Percentiles rank a stretch among this genome's conserved stretches.
phyloP scores from a whole-genome alignment of 192 early-diverging fungal species.

The Funneliformis geosporum region DNA sequence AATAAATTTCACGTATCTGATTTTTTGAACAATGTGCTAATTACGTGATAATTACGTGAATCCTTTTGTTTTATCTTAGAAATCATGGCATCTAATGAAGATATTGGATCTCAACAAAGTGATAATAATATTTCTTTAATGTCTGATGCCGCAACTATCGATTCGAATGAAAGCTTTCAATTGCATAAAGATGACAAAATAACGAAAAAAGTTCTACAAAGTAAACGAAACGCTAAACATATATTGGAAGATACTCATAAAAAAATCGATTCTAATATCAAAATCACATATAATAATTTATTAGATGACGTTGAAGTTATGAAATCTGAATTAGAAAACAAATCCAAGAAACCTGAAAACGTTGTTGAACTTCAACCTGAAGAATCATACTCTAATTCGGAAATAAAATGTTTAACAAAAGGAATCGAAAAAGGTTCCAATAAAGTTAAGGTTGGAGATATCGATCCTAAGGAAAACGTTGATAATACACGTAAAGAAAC shows the following conservation, averaged over 20 bases:
- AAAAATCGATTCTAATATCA: background rate
- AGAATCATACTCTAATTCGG: no score
- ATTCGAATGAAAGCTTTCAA: background rate
- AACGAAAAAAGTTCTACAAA: background rate
- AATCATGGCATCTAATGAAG: background rate
- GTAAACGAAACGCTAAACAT: background rate
- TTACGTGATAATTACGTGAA: background rate
- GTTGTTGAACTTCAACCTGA: no score
- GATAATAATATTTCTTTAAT: background rate
- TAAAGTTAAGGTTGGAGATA: no score
- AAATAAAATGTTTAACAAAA: background rate
- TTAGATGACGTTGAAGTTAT: background rate
- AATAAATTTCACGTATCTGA: no score
- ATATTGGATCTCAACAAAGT: background rate
- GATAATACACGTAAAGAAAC: background rate
- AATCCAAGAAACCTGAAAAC: background rate
- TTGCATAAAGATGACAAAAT: no score
- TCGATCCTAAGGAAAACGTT: no score
- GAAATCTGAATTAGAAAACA: background rate
- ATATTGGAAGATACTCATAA: background rate
- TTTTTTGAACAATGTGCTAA: no score
- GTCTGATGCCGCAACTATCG: background rate
- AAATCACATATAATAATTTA: background rate
- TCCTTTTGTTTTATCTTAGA: background rate
- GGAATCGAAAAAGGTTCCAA: no score